These are phyloP conservation scores for Aspergillus taichungensis DNA, from an alignment of 495 filamentous ascomycete genomes.

Conservation along the genomic window DNA sequence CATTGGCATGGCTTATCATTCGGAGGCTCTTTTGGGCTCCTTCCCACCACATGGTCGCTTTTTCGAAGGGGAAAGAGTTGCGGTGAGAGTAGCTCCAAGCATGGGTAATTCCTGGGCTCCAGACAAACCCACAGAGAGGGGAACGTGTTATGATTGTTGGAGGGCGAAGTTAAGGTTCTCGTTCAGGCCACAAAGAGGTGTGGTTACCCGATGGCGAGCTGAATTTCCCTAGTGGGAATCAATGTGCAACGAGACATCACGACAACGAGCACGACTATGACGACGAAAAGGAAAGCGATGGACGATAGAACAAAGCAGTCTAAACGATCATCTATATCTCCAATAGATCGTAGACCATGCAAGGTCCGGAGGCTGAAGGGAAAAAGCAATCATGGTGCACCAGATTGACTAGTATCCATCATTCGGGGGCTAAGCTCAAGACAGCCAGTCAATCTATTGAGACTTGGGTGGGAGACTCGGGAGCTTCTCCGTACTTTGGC, in stretches of 20 bases:
- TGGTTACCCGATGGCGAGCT: too few species aligned
- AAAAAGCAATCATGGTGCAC: slow-evolving; percentile 9
- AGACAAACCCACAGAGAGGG: too few species aligned
- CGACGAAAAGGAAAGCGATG: neutral
- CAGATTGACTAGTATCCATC: neutral
- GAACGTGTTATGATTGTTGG: too few species aligned
- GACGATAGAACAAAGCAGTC: neutral
- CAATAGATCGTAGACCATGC: slow-evolving; percentile 5
- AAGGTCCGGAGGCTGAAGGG: slow-evolving; percentile 8
- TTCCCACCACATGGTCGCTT: slow-evolving; percentile 1
- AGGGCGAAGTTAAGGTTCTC: too few species aligned
- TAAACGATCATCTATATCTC: slow-evolving; percentile 7
- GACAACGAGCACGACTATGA: too few species aligned
- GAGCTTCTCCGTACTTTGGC: neutral
- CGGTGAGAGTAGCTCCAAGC: slow-evolving; percentile 6
- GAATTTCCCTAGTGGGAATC: too few species aligned
- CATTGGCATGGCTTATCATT: slow-evolving; percentile 2
- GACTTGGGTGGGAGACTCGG: too few species aligned
- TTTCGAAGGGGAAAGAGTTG: slow-evolving; percentile 6
- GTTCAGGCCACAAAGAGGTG: too few species aligned
- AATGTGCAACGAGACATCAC: too few species aligned
- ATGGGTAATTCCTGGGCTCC: neutral
- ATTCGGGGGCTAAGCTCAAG: too few species aligned
- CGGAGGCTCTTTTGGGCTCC: slow-evolving; percentile 1
- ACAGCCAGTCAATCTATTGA: too few species aligned